Evolutionary conservation across 23 red algal genomes (phyloP), one percentile per base, ranked within the genome.

Genomic region (Gracilaria caudata): DNA sequence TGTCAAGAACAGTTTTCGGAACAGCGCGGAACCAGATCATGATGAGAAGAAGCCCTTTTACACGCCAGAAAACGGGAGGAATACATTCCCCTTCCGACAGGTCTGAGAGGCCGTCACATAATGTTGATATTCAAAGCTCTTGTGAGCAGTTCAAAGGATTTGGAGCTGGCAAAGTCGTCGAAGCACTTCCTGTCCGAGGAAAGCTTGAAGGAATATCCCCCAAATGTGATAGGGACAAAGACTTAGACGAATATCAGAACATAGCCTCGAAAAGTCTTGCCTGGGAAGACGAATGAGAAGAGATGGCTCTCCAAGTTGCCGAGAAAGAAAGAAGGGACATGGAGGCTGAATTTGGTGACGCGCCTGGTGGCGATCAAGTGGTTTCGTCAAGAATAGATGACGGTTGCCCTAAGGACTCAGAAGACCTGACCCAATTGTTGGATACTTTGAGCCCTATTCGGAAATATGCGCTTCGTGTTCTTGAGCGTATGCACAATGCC

Each of bases 391-490:
- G 24, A 36, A 53, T 13, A 35, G 39, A 24, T 0, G 39, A 39
- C 33, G 29, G 19, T 6, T 19, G 30, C 17, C 16, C 17, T 8
- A n/a, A 38, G 16, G 46, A 35, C 17, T 9, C 43, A 12, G 21
- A 58, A 36, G 83, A 87, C 9, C 28, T 51, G 12, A 23, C n/a
- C 7, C 30, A 47, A 8, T 20, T 81, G 23, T 51, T 79, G 23
- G 36, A 51, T 28, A 28, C 86, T 10, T 73, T 90, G n/a, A 90
- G 45, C 14, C 75, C 56, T 2, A 57, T 90, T 16, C 86, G 81
- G 34, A 35, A 58, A 56, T 90, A 81, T 35, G 86, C 86, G 38
- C 73, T 90, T 53, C 73, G 78, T 12, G 39, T 90, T 29, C 30
- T 90, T 51, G 86, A 90, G 23, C 58, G 58, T 64, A n/a, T 64